Evolutionary conservation across 495 filamentous ascomycete genomes (phyloP), one percentile per base, ranked within the genome.

Genomic region (Emericellopsis terricola): DNA sequence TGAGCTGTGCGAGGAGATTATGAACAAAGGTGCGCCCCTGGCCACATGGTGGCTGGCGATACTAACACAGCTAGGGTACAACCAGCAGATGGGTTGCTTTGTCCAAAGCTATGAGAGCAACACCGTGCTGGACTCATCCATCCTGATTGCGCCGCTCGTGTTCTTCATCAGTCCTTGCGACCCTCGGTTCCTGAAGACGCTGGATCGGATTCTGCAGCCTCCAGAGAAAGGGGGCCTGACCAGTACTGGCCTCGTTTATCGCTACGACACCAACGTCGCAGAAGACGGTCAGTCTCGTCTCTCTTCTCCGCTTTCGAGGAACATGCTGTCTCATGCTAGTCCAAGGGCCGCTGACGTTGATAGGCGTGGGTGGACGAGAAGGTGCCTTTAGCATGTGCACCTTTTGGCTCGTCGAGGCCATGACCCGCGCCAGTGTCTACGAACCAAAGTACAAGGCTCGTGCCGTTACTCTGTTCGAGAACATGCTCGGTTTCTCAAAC

Each of bases 371-470:
- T 23, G 77, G 77, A 15, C 58, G 68, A 19, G 76, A 82, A 51
- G 77, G 77, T n/a, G 74, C 75, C 14, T 82, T 82, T 45, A 68
- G 65, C 46, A 81, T 82, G 76, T 77, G 76, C 38, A 82, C 76
- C 1, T 81, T 79, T 50, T 81, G 76, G 77, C 64, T 80, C 3
- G 71, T 80, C 3, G 77, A 81, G 47, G 73, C 77, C n/a, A 59
- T 82, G 54, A 77, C 75, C 16, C 62, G 77, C 24, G 76, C 69
- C 13, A 62, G 66, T 31, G 63, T 70, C n/a, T 69, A 77, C 40
- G 73, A 81, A 42, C 57, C 61, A 7, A 64, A 69, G 28, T 75
- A 80, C 35, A 56, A 71, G 20, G 59, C 62, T 26, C 61, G 67
- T 6, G 76, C 77, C 11, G 57, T 78, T 37, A 71, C 69, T 33